Evolutionary conservation across 2,329 filamentous ascomycete genomes (phyloP).

Genomic region (Ophiosphaerella narmari): DNA sequence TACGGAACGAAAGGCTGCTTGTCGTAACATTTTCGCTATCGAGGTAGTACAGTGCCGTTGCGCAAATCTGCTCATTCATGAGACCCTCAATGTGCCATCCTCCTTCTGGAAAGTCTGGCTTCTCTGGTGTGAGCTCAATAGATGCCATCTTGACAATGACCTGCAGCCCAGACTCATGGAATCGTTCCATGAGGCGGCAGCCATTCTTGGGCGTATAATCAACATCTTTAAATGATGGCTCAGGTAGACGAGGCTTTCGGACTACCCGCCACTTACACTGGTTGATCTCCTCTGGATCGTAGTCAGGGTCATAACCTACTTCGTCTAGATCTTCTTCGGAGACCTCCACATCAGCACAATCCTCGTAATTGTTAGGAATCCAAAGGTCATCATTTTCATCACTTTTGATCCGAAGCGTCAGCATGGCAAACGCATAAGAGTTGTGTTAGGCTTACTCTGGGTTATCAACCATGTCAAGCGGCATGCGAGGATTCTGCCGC

Average conservation of each 20-base stretch:
- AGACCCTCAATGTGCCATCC: slow-evolving; percentile 58
- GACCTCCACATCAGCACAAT: slow-evolving; percentile 7
- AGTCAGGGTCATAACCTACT: not conserved
- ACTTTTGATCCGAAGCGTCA: slow-evolving; percentile 2
- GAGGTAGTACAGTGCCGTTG: slow-evolving; percentile 67
- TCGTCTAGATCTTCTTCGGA: not conserved
- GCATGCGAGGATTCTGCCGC: slow-evolving; percentile 11
- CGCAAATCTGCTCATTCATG: slow-evolving; percentile 67
- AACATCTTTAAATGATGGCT: slow-evolving; percentile 14
- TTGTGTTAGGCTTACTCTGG: slow-evolving; percentile 5
- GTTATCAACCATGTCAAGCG: not conserved
- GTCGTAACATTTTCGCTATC: slow-evolving; percentile 63
- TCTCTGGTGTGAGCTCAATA: slow-evolving; percentile 63
- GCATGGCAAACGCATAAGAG: not conserved
- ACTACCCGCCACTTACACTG: slow-evolving; percentile 18
- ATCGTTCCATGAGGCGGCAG: slow-evolving; percentile 16
- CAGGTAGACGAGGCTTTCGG: slow-evolving; percentile 20
- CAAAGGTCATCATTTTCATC: slow-evolving; percentile 20
- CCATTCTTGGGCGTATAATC: slow-evolving; percentile 16
- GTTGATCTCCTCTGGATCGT: slow-evolving; percentile 2
- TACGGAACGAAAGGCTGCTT: slow-evolving; percentile 26
- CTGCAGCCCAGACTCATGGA: slow-evolving; percentile 51
- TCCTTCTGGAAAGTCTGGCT: slow-evolving; percentile 59
- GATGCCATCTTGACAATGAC: slow-evolving; percentile 67
- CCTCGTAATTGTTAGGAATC: slow-evolving; percentile 10